Evolutionary conservation across 176 grass and related monocot species (phyloP).

Genomic region (Neostapfia colusana): DNA sequence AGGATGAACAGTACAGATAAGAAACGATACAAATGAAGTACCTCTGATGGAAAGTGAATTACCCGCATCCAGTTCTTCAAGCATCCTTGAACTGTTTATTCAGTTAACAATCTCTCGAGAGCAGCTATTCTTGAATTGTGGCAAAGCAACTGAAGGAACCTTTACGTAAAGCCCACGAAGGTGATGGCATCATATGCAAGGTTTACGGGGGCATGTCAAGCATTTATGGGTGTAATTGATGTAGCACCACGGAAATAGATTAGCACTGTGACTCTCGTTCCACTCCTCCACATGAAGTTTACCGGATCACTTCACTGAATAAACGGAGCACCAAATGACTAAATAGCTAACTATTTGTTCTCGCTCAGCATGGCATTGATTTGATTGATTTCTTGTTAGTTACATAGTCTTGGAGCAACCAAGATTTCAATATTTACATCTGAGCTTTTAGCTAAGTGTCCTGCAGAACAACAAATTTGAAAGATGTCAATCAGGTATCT

Average conservation of each 20-base stretch:
- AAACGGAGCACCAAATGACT: neutral
- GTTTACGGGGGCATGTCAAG: constrained; percentile 10
- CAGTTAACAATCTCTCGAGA: constrained; percentile 29
- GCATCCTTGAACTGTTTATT: constrained; percentile 22
- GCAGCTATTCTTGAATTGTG: constrained; percentile 30
- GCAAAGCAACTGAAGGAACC: neutral
- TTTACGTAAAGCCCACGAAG: constrained; percentile 17
- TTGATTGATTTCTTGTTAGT: constrained; percentile 20
- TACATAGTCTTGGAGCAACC: constrained; percentile 23
- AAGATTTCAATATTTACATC: constrained; percentile 36
- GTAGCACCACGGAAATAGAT: constrained; percentile 18
- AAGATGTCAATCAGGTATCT: neutral
- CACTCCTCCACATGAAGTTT: constrained; percentile 19
- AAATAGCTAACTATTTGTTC: constrained; percentile 35
- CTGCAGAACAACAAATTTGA: constrained; percentile 36
- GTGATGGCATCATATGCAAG: neutral
- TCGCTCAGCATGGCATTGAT: constrained; percentile 19
- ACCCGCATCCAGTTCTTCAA: constrained; percentile 10
- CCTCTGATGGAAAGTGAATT: constrained; percentile 50
- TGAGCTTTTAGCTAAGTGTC: constrained; percentile 19
- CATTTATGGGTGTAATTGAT: constrained; percentile 20
- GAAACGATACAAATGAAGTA: constrained; percentile 44
- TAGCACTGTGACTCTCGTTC: constrained; percentile 26
- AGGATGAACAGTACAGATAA: constrained; percentile 35
- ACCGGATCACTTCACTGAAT: constrained; percentile 10